These are phyloP conservation scores for Penicillium nucicola DNA, from an alignment of 495 filamentous ascomycete genomes.

Conservation along the genomic window DNA sequence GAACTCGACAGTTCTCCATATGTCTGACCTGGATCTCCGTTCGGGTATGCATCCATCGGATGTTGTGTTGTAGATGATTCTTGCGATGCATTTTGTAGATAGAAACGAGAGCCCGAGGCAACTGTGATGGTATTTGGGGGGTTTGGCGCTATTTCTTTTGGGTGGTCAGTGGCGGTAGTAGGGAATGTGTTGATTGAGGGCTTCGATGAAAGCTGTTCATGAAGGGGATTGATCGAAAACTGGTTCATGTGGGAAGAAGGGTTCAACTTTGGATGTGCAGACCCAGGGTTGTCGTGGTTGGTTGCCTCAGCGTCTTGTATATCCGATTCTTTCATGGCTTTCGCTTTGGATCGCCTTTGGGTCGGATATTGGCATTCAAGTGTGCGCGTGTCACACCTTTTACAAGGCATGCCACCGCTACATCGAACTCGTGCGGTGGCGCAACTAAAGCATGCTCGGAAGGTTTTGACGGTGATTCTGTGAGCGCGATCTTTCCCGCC, in stretches of 20 bases:
- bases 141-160: conserved; percentile 1
- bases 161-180: background rate
- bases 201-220: conserved; percentile 9
- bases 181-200: background rate
- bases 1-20: conserved; percentile 14
- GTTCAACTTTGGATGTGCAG: background rate
- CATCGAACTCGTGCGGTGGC: conserved; percentile 55
- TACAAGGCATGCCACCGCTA: conserved; percentile 51
- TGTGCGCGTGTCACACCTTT: conserved; percentile 48
- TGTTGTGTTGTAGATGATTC: background rate
- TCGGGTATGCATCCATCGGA: conserved; percentile 9
- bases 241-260: conserved; percentile 15
- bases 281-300: conserved; percentile 4
- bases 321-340: conserved; percentile 17
- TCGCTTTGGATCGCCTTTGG: conserved; percentile 40
- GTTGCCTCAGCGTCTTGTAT: conserved; percentile 8
- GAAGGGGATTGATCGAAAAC: conserved; percentile 13
- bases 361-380: conserved; percentile 53
- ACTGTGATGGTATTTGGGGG: conserved; percentile 1
- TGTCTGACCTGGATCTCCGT: conserved; percentile 2
- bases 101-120: conserved; percentile 4
- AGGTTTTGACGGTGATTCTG: conserved; percentile 45
- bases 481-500: conserved; percentile 39
- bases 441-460: conserved; percentile 54
- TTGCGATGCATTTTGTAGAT: conserved; percentile 8